Percentiles rank a stretch among this genome's conserved stretches.
Evolutionary conservation across 768 basidiomycete genomes (phyloP).

Genomic region (Gymnopilus dilepis): DNA sequence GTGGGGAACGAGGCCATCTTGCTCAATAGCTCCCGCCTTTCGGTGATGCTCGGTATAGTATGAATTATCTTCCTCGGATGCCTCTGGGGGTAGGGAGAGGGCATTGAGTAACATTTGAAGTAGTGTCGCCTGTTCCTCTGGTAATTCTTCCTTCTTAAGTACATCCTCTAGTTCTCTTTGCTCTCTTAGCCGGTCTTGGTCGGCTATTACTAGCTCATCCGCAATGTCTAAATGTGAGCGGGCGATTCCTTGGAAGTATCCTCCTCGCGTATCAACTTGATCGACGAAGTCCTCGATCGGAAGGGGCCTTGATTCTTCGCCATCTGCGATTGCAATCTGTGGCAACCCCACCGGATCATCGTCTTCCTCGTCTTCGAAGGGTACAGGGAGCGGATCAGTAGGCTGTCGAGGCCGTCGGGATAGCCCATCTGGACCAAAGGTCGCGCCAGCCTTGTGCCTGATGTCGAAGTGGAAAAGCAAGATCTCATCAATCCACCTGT

Average conservation of each 20-base stretch:
- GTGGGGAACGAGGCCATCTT: background rate
- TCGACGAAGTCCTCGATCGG: background rate
- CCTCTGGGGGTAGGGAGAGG: background rate
- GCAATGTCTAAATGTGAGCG: background rate
- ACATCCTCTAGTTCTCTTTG: background rate
- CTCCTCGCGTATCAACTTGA: background rate
- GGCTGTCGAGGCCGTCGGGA: too few species aligned
- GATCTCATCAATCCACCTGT: constrained; percentile 42
- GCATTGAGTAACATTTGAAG: background rate
- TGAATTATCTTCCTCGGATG: background rate
- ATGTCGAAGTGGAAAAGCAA: constrained; percentile 38
- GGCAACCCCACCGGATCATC: background rate
- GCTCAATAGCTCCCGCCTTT: background rate
- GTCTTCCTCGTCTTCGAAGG: constrained; percentile 15
- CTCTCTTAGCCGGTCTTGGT: background rate
- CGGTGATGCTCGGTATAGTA: background rate
- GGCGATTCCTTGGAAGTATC: background rate
- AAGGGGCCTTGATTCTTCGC: background rate
- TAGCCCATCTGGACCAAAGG: constrained; percentile 37
- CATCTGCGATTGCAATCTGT: background rate
- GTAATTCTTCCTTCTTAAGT: background rate
- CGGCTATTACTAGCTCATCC: background rate
- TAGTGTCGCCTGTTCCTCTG: background rate
- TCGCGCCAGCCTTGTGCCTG: constrained; percentile 32
- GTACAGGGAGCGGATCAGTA: too few species aligned